These are phyloP conservation scores for Mortierella sp. DNA, from an alignment of 371 early-diverging fungal species.

Conservation along the genomic window DNA sequence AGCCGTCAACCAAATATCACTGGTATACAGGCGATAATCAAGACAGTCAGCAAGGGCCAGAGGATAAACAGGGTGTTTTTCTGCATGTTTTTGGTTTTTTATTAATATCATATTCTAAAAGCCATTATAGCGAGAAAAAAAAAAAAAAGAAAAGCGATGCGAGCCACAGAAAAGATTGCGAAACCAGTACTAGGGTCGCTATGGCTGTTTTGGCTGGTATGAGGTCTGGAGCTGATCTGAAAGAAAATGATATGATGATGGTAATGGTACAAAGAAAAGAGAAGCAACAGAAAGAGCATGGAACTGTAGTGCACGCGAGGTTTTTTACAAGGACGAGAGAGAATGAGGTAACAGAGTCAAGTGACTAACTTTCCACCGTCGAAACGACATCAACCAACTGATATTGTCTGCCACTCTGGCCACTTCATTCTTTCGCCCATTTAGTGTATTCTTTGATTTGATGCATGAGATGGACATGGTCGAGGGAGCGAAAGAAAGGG, in stretches of 20 bases:
- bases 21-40: too few relatives aligned
- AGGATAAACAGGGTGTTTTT: too few relatives aligned
- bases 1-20: too few relatives aligned
- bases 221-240: not conserved
- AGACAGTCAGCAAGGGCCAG: too few relatives aligned
- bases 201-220: not conserved
- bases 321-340: not conserved
- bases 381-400: too few relatives aligned
- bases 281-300: not conserved
- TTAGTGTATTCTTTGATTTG: not conserved
- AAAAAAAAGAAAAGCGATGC: not conserved
- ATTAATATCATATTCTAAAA: too few relatives aligned
- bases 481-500: slow-evolving; percentile 9
- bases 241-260: not conserved
- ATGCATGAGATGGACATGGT: not conserved
- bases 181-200: too few relatives aligned
- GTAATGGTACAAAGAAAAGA: slow-evolving; percentile 3
- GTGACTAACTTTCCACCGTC: not conserved
- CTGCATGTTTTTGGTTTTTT: too few relatives aligned
- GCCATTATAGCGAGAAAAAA: not conserved
- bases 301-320: not conserved
- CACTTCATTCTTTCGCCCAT: slow-evolving; percentile 9
- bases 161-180: too few relatives aligned
- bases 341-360: not conserved
- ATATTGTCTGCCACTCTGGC: not conserved